Base-by-base conservation (phyloP, 345 rosid species). In the Gossypium longicalyx region DNA sequence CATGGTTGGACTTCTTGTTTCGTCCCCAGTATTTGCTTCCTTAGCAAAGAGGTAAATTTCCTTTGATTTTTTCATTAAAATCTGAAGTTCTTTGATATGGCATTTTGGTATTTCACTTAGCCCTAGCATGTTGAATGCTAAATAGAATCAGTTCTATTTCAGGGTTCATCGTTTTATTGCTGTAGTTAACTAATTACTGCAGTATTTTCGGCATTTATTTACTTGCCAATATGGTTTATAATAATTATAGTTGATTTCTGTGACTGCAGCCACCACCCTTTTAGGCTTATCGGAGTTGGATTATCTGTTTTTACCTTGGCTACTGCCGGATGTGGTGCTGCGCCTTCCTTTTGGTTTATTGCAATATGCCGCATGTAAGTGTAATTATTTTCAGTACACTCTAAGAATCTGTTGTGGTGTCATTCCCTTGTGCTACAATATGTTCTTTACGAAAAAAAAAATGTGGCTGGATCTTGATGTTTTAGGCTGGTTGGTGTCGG, bases 401-500 rank as follows among this genome's bases (percentile, higher is more conserved):
- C 19, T 58, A 47, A 53, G 7, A 34, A 43, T 38, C 17, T 3
- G 23, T 9, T 63, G 5, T 17, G 0, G 48, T 63, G 45, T 59
- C 63, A 41, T 12, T 65, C 44, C 57, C 43, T 23, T 71, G 12
- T 59, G 59, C 25, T 61, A 51, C 17, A 60, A 1, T 12, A 4
- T 27, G 9, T 27, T 0, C 15, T 15, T 44, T 62, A 34, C 0
- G 7, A 34, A 34, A 34, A 34, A 34, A 34, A 41, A 52, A 17
- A 16, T 73, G 22, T 22, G 11, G 38, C 16, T 45, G 71, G 59
- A 17, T 69, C 16, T 38, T 72, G n/a, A 70, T 71, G 71, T 41
- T 79, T 59, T 81, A 93, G 99, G 99, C 63, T 91, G 71, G 98
- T 95, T 75, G 99, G 99, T 72, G 94, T 95, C 85, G 99, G 99